Percentiles rank a stretch among this genome's conserved stretches.
Evolutionary conservation across 2,329 filamentous ascomycete species (phyloP).

Genomic region (Macrophomina phaseolina): DNA sequence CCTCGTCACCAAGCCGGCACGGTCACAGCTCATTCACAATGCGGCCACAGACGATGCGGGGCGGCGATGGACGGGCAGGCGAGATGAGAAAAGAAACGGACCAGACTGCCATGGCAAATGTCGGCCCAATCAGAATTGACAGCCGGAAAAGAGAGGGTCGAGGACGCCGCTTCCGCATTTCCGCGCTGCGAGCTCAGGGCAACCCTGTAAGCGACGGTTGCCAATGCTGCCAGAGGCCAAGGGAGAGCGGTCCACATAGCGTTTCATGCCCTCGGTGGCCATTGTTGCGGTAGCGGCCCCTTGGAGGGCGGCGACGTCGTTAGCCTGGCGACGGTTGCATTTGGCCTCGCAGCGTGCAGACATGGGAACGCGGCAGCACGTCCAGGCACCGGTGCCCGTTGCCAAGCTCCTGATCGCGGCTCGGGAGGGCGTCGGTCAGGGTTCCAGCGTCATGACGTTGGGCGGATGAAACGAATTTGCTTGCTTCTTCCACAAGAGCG

Average conservation of each 20-base stretch:
- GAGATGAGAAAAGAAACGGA: slow-evolving; percentile 19
- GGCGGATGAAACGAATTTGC: not conserved
- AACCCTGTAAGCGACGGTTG: slow-evolving; percentile 8
- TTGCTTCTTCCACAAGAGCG: not conserved
- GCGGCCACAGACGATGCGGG: slow-evolving; percentile 9
- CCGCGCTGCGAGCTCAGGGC: slow-evolving; percentile 16
- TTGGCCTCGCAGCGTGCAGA: not conserved
- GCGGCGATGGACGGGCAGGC: slow-evolving; percentile 4
- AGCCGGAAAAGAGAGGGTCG: slow-evolving; percentile 4
- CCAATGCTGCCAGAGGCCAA: slow-evolving; percentile 17
- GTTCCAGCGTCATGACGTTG: not conserved
- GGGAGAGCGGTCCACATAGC: slow-evolving; percentile 6
- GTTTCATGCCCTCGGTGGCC: slow-evolving; percentile 17
- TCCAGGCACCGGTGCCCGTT: slow-evolving; percentile 3
- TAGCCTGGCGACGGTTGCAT: not conserved
- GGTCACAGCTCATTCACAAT: not conserved
- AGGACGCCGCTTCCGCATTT: slow-evolving; percentile 17
- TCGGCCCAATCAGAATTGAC: not conserved
- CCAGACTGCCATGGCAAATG: not conserved
- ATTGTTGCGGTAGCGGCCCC: not conserved
- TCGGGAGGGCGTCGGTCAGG: not conserved
- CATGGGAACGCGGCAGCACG: not conserved
- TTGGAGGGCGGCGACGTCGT: not conserved
- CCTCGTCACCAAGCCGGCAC: slow-evolving; percentile 11
- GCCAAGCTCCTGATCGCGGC: slow-evolving; percentile 4